A percentile compares a stretch with the other conserved stretches of the same genome.
Evolutionary conservation across 345 rosid species (phyloP).

Genomic region (Durio zibethinus): DNA sequence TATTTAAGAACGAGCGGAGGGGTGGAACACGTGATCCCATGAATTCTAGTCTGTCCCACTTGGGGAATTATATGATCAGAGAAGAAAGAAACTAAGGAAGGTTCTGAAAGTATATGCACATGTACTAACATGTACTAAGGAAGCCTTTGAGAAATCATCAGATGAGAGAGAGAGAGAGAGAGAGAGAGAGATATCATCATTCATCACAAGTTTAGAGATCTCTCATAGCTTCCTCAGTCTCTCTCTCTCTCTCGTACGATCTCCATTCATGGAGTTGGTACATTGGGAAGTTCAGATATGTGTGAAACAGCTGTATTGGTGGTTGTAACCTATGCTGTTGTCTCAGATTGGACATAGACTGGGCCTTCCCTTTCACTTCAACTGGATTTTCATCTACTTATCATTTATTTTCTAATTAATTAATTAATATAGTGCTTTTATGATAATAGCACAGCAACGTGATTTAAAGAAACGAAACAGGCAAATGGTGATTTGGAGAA

Average conservation of each 20-base stretch:
- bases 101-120: constrained; percentile 8
- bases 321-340: constrained; percentile 9
- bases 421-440: background rate
- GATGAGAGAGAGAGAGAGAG: background rate
- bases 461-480: background rate
- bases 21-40: constrained; percentile 19
- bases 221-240: background rate
- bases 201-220: background rate
- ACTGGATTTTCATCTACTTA: background rate
- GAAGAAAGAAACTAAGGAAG: constrained; percentile 1
- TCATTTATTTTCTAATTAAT: background rate
- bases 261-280: background rate
- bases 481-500: background rate
- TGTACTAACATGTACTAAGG: background rate
- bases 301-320: constrained; percentile 12
- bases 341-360: constrained; percentile 1
- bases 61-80: background rate
- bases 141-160: background rate
- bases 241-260: background rate
- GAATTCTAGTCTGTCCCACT: constrained; percentile 18
- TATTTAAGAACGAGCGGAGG: background rate
- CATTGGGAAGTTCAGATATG: background rate
- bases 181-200: background rate
- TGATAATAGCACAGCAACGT: background rate
- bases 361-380: constrained; percentile 12